phyloP scores from a whole-genome alignment of 148 eudicot species.

The Rheum nobile region DNA sequence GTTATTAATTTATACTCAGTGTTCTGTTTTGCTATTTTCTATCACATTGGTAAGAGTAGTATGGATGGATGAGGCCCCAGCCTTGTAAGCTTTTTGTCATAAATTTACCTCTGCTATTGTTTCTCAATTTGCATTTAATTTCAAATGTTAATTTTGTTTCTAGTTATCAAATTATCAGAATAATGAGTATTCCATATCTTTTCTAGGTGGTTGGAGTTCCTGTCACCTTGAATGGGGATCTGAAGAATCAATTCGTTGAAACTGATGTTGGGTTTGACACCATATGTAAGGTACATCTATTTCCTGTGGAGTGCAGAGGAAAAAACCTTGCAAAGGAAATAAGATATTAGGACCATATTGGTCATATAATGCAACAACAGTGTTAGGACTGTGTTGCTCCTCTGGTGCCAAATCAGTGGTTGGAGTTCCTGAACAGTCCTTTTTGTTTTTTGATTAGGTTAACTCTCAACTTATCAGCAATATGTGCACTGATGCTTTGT shows the following conservation, averaged over 20 bases:
- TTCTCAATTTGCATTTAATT: background rate
- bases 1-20: background rate
- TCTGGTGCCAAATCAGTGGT: background rate
- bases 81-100: background rate
- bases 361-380: background rate
- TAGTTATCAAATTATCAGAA: background rate
- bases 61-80: background rate
- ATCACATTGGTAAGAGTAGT: background rate
- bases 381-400: background rate
- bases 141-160: background rate
- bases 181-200: background rate
- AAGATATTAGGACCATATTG: background rate
- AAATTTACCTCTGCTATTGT: background rate
- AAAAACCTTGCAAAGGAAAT: background rate
- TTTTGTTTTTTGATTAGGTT: slow-evolving; percentile 34
- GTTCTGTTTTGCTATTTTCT: background rate
- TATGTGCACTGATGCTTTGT: slow-evolving; percentile 94
- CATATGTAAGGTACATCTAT: slow-evolving; percentile 75
- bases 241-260: slow-evolving; percentile 43
- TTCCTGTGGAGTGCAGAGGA: background rate
- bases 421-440: background rate
- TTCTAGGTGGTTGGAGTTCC: slow-evolving; percentile 96
- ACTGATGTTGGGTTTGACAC: slow-evolving; percentile 46
- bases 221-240: slow-evolving; percentile 59
- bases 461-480: slow-evolving; percentile 98